Conservation (phyloP, 2,329 filamentous ascomycete genomes). For the Colletotrichum liriopes region DNA sequence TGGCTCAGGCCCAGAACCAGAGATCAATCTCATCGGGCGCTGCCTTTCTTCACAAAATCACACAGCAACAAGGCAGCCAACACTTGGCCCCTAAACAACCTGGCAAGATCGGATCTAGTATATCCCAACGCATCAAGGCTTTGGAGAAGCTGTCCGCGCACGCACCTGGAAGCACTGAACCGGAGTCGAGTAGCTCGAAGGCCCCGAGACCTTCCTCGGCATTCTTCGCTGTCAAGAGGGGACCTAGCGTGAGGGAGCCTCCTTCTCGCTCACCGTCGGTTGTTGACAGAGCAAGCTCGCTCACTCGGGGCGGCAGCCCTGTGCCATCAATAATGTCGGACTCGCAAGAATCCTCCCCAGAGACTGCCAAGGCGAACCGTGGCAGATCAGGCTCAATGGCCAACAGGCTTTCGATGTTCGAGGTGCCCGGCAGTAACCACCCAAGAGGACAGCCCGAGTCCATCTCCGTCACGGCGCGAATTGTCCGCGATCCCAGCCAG, state of each 20-base stretch:
- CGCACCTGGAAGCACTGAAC: slow-evolving; percentile 50
- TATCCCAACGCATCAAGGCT: slow-evolving; percentile 95
- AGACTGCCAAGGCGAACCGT: slow-evolving; percentile 56
- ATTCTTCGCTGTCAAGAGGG: slow-evolving; percentile 72
- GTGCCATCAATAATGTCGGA: slow-evolving; percentile 55
- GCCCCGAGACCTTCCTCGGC: slow-evolving; percentile 61
- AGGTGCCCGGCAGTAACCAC: slow-evolving; percentile 55
- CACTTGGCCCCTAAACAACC: slow-evolving; percentile 76
- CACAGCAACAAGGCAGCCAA: slow-evolving; percentile 64
- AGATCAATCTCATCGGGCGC: slow-evolving; percentile 72
- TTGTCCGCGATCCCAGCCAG: slow-evolving; percentile 76
- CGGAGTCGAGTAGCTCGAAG: slow-evolving; percentile 42
- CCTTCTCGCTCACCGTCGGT: slow-evolving; percentile 62
- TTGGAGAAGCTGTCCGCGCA: slow-evolving; percentile 81
- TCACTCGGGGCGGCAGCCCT: slow-evolving; percentile 52
- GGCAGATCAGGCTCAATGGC: slow-evolving; percentile 70
- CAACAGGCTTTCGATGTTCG: slow-evolving; percentile 71
- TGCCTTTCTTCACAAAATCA: slow-evolving; percentile 68
- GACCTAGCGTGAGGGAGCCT: slow-evolving; percentile 54
- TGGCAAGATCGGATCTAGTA: slow-evolving; percentile 87
- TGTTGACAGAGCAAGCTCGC: slow-evolving; percentile 59
- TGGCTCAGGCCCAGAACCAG: slow-evolving; percentile 56
- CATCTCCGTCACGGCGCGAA: slow-evolving; percentile 90
- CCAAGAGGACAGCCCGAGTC: slow-evolving; percentile 76
- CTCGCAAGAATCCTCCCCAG: slow-evolving; percentile 65